Evolutionary conservation across 2,329 filamentous ascomycete species (phyloP).

Genomic region (Chaetomiaceae sp.): DNA sequence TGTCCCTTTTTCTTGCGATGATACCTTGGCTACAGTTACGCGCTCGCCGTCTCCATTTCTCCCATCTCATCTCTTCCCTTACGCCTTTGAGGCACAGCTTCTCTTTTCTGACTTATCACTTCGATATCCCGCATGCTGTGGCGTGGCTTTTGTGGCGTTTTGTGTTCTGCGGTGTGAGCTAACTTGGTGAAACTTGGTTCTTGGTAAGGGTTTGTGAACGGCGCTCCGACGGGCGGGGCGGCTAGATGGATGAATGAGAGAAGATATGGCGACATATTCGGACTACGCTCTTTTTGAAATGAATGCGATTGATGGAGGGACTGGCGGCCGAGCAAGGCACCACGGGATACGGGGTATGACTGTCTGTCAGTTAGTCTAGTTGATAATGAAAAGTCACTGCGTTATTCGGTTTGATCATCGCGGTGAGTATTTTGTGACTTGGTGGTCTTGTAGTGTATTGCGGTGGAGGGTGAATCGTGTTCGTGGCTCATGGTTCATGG

Average conservation of each 20-base stretch:
- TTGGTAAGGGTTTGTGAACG: not conserved
- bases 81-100: conserved; percentile 18
- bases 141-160: not conserved
- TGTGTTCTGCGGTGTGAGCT: not conserved
- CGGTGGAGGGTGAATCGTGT: no score
- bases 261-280: not conserved
- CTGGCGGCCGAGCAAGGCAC: no score
- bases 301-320: not conserved
- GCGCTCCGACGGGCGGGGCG: not conserved
- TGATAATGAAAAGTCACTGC: not conserved
- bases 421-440: no score
- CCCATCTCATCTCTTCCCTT: conserved; percentile 19
- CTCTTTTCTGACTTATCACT: not conserved
- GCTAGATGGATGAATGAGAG: not conserved
- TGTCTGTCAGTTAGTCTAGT: not conserved
- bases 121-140: not conserved
- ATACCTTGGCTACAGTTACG: conserved; percentile 15
- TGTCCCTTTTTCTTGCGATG: conserved; percentile 18
- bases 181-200: not conserved
- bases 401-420: no score
- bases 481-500: no score
- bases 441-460: no score
- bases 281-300: not conserved
- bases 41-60: conserved; percentile 16
- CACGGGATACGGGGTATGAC: not conserved